A percentile compares a stretch with the other conserved stretches of the same genome.
These are phyloP conservation scores for Boletus semigastroideus DNA, from an alignment of 1,284 basidiomycete genomes.

Conservation along the genomic window DNA sequence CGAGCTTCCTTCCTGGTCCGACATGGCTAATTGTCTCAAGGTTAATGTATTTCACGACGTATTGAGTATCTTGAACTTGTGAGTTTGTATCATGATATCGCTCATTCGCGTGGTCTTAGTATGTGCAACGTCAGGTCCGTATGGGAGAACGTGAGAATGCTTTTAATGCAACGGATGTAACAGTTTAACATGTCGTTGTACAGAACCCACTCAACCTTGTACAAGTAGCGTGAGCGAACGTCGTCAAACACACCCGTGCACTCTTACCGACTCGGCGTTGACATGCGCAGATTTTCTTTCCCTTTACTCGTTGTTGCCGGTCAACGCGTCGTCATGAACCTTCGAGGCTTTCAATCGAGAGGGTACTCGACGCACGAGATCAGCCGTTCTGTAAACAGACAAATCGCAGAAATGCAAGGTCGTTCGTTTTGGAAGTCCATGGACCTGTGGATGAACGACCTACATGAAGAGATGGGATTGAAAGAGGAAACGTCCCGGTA, in stretches of 20 bases:
- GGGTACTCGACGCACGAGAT: not conserved
- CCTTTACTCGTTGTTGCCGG: conserved; percentile 6
- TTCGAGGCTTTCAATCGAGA: conserved; percentile 1
- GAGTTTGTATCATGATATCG: not conserved
- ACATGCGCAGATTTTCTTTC: not conserved
- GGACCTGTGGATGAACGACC: conserved; percentile 2
- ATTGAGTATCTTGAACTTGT: not conserved
- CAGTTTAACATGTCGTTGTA: not conserved
- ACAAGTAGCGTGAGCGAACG: not conserved
- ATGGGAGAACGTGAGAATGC: not conserved
- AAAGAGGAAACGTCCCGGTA: not conserved
- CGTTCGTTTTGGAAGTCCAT: conserved; percentile 1
- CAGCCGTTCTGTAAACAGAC: not conserved
- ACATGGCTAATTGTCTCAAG: not conserved
- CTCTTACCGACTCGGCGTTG: too few species aligned
- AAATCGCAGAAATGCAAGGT: conserved; percentile 1
- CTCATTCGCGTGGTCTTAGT: not conserved
- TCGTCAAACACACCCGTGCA: too few species aligned
- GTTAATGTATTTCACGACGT: not conserved
- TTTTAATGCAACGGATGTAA: not conserved
- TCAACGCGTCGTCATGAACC: conserved; percentile 12
- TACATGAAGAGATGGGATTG: not conserved
- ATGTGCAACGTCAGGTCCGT: not conserved
- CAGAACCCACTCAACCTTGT: not conserved
- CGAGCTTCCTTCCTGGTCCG: not conserved